Base-by-base conservation (phyloP, 2,329 filamentous ascomycete genomes). In the Pseudogymnoascus destructans region DNA sequence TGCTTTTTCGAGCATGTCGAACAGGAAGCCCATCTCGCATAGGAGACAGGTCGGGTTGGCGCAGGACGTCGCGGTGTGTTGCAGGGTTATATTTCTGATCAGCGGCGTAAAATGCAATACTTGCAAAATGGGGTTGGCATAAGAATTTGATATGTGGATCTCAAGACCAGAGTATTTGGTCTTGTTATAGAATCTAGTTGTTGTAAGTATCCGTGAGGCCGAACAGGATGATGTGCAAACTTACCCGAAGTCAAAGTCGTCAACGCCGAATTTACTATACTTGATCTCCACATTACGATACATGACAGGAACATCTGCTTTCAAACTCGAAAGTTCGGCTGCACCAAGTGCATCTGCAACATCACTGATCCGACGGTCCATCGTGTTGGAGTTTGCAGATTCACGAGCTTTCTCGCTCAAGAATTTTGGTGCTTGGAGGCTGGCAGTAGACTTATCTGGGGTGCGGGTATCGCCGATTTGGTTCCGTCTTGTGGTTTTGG, bases 191-290 rank as follows among this genome's bases (percentile, higher is more conserved):
- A 89, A 97, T 59, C 89, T 89, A 63, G n/a, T 10, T 11, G 7
- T 19, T 15, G 59, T 68, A 58, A 64, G 62, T 65, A 42, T 67
- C 11, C 19, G 7, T 30, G 36, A 15, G 15, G 21, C n/a, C 19
- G 8, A 54, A 17, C 23, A 23, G 3, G 19, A 17, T 15, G 5
- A 32, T 56, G 54, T 30, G 25, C 15, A 52, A 36, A 72, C 82
- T 66, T 74, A 89, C 84, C 87, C 86, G 72, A 98, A 98, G 71
- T 98, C 93, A 70, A 98, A 98, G 71, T 98, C 95, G 67, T 97
- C 92, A n/a, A 98, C 90, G 17, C 93, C 93, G 71, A 96, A 98
- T 69, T 90, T 95, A 77, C 92, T 96, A 75, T 97, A 98, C 70
- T 96, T 96, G 73, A 98, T 98, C 70, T 97, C 92, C 9, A 96